phyloP scores from a whole-genome alignment of 1,284 basidiomycete genomes.

The Cryptococcus sp. region DNA sequence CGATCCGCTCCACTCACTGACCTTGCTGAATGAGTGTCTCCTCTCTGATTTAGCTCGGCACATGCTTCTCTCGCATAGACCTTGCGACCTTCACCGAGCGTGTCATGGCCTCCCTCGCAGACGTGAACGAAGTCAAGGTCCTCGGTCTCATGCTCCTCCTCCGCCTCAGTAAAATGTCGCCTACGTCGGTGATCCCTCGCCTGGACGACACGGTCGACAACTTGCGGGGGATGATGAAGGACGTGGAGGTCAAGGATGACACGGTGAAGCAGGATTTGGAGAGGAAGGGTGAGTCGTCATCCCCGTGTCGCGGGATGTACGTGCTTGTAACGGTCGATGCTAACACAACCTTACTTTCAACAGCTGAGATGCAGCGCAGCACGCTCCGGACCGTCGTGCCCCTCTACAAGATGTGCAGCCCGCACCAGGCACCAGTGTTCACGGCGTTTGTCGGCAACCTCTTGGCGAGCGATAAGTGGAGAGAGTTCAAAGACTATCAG shows the following conservation, averaged over 20 bases:
- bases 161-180: conserved; percentile 79
- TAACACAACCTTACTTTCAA: conserved; percentile 2
- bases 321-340: background rate
- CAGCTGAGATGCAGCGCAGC: conserved; percentile 80
- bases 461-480: conserved; percentile 43
- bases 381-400: conserved; percentile 80
- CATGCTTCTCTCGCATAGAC: conserved; percentile 79
- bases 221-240: conserved; percentile 86
- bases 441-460: conserved; percentile 61
- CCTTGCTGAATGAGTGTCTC: background rate
- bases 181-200: conserved; percentile 72
- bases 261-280: conserved; percentile 97
- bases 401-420: conserved; percentile 61
- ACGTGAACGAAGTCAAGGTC: conserved; percentile 96
- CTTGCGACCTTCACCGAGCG: conserved; percentile 77
- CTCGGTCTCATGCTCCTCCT: conserved; percentile 93
- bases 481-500: conserved; percentile 42
- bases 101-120: conserved; percentile 77
- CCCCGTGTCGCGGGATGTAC: background rate
- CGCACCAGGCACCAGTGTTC: conserved; percentile 65
- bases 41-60: conserved; percentile 44
- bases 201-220: conserved; percentile 80
- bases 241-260: conserved; percentile 81
- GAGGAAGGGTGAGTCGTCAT: conserved; percentile 58
- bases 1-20: background rate